Conservation (phyloP, 1,139 yeast species). For the Geotrichum carabidarum region DNA sequence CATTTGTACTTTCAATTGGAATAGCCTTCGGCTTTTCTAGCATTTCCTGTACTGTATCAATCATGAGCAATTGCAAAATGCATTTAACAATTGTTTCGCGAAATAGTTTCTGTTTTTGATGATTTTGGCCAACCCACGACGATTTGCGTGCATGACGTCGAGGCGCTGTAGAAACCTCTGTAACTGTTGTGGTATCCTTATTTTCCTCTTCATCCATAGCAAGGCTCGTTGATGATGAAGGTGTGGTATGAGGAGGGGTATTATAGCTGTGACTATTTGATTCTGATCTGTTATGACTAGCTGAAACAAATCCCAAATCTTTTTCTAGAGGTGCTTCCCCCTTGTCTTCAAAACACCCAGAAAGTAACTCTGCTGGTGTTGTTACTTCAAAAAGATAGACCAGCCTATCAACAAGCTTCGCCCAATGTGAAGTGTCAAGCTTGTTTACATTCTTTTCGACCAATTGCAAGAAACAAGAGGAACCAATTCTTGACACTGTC, state of each 20-base stretch:
- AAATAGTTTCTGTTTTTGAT: slow-evolving; percentile 40
- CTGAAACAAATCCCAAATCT: slow-evolving; percentile 22
- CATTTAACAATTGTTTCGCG: slow-evolving; percentile 86
- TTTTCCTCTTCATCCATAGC: not conserved
- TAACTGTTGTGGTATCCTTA: not conserved
- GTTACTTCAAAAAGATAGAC: slow-evolving; percentile 69
- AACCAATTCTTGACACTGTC: slow-evolving; percentile 90
- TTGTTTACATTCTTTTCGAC: slow-evolving; percentile 67
- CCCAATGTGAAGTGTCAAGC: slow-evolving; percentile 69
- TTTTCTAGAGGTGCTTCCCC: slow-evolving; percentile 20
- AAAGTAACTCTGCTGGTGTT: slow-evolving; percentile 76
- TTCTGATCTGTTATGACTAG: slow-evolving; percentile 9
- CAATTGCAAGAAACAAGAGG: slow-evolving; percentile 77
- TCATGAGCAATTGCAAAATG: slow-evolving; percentile 81
- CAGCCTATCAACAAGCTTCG: slow-evolving; percentile 58
- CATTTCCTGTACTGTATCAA: slow-evolving; percentile 78
- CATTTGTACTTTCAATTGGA: slow-evolving; percentile 4
- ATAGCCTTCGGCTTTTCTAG: slow-evolving; percentile 52
- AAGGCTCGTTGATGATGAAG: not conserved
- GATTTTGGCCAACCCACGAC: slow-evolving; percentile 12
- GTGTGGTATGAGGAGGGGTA: not conserved
- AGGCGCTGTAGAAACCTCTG: not conserved
- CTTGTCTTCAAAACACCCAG: no score
- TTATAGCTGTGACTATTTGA: slow-evolving; percentile 4
- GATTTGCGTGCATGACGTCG: slow-evolving; percentile 5